Conservation (phyloP, 208 protist species). For the Polymyxa betae region DNA sequence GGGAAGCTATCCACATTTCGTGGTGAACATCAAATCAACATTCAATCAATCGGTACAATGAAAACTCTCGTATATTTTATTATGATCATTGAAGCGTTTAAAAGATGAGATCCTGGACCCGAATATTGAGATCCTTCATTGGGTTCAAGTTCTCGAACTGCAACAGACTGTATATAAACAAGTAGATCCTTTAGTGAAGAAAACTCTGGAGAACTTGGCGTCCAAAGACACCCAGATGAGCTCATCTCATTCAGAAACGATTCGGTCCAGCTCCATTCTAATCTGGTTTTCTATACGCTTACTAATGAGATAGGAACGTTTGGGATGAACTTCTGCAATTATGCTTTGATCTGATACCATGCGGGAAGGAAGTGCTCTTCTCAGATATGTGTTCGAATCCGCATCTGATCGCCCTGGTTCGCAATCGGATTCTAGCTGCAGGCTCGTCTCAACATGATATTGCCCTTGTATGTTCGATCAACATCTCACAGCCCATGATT, state of each 20-base stretch:
- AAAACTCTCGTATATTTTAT: background rate
- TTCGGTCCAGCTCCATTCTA: too few relatives aligned
- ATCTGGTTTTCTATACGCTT: too few relatives aligned
- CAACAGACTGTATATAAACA: background rate
- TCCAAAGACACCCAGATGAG: too few relatives aligned
- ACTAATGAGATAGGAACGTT: too few relatives aligned
- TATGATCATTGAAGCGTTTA: background rate
- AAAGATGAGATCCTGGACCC: conserved; percentile 2
- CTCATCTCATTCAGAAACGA: too few relatives aligned
- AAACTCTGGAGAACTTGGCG: too few relatives aligned
- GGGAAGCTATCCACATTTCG: conserved; percentile 19
- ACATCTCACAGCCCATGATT: too few relatives aligned
- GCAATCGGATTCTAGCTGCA: too few relatives aligned
- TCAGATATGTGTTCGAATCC: background rate
- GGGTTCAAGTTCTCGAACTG: background rate
- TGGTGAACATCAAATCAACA: background rate
- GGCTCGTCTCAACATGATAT: too few relatives aligned
- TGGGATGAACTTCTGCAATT: too few relatives aligned
- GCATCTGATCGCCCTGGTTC: too few relatives aligned
- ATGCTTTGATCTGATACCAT: background rate
- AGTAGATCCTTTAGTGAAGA: background rate
- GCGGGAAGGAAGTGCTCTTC: background rate
- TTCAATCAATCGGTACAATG: background rate
- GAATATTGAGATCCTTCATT: conserved; percentile 28
- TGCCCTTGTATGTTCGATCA: too few relatives aligned